These are phyloP conservation scores for Populus ilicifolia DNA, from an alignment of 345 rosid genomes.

Conservation along the genomic window DNA sequence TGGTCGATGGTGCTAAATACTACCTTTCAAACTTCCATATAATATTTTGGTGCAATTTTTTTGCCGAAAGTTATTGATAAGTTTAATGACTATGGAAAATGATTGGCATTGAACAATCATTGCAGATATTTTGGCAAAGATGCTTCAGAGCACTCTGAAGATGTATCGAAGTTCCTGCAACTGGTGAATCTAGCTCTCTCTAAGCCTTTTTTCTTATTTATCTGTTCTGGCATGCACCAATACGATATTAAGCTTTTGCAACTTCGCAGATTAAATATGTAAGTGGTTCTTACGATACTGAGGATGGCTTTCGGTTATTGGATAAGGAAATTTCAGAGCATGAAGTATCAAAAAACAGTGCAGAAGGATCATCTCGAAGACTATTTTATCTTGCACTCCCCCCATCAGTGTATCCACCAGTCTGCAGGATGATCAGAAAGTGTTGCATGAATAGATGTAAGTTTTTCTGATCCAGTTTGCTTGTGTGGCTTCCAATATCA, in stretches of 20 bases:
- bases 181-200: constrained; percentile 52
- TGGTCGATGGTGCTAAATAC: not conserved
- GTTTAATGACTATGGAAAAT: constrained; percentile 8
- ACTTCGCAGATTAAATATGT: constrained; percentile 81
- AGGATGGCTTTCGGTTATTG: constrained; percentile 70
- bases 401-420: constrained; percentile 91
- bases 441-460: constrained; percentile 90
- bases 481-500: not conserved
- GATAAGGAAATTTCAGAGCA: constrained; percentile 73
- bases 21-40: not conserved
- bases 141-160: constrained; percentile 45
- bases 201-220: not conserved
- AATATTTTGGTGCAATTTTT: not conserved
- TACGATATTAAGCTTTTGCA: constrained; percentile 10
- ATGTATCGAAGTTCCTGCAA: constrained; percentile 59
- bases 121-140: constrained; percentile 71
- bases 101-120: constrained; percentile 1
- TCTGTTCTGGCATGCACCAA: not conserved
- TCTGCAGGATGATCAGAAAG: constrained; percentile 76
- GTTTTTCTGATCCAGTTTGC: constrained; percentile 15
- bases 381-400: constrained; percentile 95
- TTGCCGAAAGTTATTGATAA: not conserved
- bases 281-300: constrained; percentile 76
- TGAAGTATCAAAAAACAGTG: constrained; percentile 56
- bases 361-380: constrained; percentile 77